Percentiles rank a stretch among this genome's conserved stretches.
These are phyloP conservation scores for Arthrobotrys megalospora DNA, from an alignment of 2,329 filamentous ascomycete species.

Conservation along the genomic window DNA sequence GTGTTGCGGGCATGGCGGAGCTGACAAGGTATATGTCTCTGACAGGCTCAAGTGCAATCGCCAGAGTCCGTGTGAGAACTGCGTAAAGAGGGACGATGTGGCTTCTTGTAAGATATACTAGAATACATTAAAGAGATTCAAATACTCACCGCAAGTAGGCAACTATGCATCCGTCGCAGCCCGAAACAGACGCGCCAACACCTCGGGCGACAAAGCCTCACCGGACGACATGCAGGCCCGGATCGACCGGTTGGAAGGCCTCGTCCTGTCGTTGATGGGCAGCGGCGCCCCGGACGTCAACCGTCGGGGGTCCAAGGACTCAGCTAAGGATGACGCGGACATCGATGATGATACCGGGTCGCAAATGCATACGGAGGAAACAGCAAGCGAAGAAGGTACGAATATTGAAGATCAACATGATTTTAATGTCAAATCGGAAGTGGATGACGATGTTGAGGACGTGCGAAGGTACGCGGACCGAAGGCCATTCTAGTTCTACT, in stretches of 20 bases:
- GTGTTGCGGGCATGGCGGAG: conserved; percentile 33
- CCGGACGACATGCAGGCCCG: conserved; percentile 99
- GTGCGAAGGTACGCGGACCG: conserved; percentile 66
- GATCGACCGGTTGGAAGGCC: conserved; percentile 92
- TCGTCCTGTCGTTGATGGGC: conserved; percentile 95
- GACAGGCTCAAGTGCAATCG: conserved; percentile 89
- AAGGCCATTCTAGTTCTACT: conserved; percentile 70
- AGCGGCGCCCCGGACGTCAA: conserved; percentile 53
- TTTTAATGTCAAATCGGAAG: conserved; percentile 69
- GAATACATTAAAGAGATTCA: conserved; percentile 3
- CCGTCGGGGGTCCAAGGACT: conserved; percentile 66
- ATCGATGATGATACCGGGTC: conserved; percentile 72
- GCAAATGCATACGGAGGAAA: conserved; percentile 62
- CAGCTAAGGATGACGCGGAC: conserved; percentile 71
- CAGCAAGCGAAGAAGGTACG: conserved; percentile 57
- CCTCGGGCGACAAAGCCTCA: conserved; percentile 62
- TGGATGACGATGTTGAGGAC: conserved; percentile 73
- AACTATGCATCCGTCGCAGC: conserved; percentile 57
- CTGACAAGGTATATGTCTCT: conserved; percentile 23
- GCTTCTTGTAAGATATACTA: conserved; percentile 86
- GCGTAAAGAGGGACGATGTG: conserved; percentile 86
- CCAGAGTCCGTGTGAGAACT: conserved; percentile 91
- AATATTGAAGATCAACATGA: conserved; percentile 68
- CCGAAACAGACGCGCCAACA: conserved; percentile 59
- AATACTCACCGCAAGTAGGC: conserved; percentile 56